phyloP scores from a whole-genome alignment of 495 filamentous ascomycete species.

The Daldinia decipiens region DNA sequence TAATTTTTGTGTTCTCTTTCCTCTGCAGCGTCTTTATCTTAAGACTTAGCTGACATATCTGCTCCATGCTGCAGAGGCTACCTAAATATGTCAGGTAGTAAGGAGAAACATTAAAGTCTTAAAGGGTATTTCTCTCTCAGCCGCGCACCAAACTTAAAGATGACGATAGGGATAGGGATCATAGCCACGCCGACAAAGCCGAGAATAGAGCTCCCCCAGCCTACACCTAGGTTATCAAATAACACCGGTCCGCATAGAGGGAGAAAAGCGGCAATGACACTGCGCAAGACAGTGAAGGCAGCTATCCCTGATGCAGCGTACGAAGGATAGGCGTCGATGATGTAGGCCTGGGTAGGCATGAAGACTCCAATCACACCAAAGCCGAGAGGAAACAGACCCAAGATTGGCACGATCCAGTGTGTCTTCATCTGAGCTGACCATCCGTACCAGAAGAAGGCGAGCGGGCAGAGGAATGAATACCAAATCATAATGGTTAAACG shows the following conservation, averaged over 20 bases:
- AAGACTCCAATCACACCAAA: constrained; percentile 63
- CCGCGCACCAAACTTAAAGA: constrained; percentile 39
- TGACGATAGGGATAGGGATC: constrained; percentile 56
- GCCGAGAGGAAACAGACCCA: constrained; percentile 62
- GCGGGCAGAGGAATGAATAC: constrained; percentile 55
- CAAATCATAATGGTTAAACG: constrained; percentile 53
- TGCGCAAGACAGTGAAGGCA: constrained; percentile 61
- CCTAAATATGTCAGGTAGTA: not conserved
- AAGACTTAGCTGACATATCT: not conserved
- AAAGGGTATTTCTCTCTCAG: constrained; percentile 45
- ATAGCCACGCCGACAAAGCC: constrained; percentile 60
- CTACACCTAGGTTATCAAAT: constrained; percentile 61
- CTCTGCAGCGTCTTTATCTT: not conserved
- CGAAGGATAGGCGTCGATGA: constrained; percentile 65
- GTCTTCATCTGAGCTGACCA: constrained; percentile 52
- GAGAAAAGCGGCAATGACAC: constrained; percentile 63
- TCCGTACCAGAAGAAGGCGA: constrained; percentile 63
- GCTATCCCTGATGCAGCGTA: constrained; percentile 68
- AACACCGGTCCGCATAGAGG: constrained; percentile 62
- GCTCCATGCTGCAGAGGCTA: not conserved
- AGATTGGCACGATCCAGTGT: constrained; percentile 65
- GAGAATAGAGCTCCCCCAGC: constrained; percentile 66
- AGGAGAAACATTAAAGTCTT: constrained; percentile 21
- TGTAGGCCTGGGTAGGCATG: constrained; percentile 64
- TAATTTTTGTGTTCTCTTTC: not conserved